Evolutionary conservation across 345 rosid genomes (phyloP), one percentile per base, ranked within the genome.

Genomic region (Lepidium africanum): DNA sequence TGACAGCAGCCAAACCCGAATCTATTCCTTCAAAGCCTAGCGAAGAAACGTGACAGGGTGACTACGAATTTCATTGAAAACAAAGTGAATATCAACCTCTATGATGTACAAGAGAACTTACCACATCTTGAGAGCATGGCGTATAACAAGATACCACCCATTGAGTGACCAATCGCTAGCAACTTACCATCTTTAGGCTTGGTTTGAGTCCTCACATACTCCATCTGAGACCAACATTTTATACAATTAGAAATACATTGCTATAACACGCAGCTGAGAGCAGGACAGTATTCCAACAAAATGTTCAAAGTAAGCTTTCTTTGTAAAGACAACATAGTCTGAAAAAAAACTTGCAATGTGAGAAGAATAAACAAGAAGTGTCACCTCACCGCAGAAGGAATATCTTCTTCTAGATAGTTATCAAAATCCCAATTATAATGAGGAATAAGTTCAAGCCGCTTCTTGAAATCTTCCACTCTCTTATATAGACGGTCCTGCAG

Each of bases 91-190:
- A 53, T 53, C 11, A 36, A 17, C 8, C 1, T 59, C 9, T 14
- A 14, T 3, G 39, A 50, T 25, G 39, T 19, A 33, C 11, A 37
- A 32, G 45, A 69, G 36, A 76, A 53, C 81, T 85, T 86, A 89
- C 96, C 67, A 64, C 74, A 85, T 77, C 66, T 76, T 42, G 96
- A 85, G 14, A 88, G 85, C 82, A 88, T 66, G 9, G 97, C 86
- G 68, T 90, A 93, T 47, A 93, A 81, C 84, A 93, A 75, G 65
- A 90, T 93, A 32, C 98, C 98, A 21, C 96, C 97, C 98, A 93
- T 90, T 46, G 98, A 93, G 76, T 90, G 98, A 73, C 98, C 98
- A 75, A 93, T 62, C 0, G 96, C 97, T 36, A 84, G 84, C 75
- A 93, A 53, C 64, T 82, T 90, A 14, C 87, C 87, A 69, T 93